These are phyloP conservation scores for Paxillus rubicundulus DNA, from an alignment of 768 basidiomycete species.

Conservation along the genomic window DNA sequence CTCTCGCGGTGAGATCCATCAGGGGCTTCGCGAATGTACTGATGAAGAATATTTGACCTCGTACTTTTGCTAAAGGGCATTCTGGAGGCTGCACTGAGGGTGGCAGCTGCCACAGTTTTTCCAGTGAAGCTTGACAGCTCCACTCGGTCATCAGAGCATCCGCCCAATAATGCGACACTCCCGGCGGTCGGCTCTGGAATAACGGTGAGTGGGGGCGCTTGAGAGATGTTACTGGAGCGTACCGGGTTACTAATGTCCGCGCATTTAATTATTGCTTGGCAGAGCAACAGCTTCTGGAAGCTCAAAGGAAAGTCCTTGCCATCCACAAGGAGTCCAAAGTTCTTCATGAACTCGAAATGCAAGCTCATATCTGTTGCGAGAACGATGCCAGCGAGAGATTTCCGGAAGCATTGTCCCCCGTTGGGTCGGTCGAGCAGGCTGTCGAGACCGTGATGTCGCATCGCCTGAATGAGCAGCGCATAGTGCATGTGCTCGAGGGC, in stretches of 20 bases:
- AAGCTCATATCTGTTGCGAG: conserved; percentile 95
- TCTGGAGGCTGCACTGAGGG: conserved; percentile 48
- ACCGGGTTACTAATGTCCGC: conserved; percentile 99
- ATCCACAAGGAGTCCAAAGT: conserved; percentile 51
- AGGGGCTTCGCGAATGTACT: conserved; percentile 79
- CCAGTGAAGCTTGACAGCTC: conserved; percentile 85
- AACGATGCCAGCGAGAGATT: conserved; percentile 75
- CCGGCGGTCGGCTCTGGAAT: conserved; percentile 80
- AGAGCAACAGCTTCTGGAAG: conserved; percentile 65
- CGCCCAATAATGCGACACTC: conserved; percentile 93
- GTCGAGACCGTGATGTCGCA: conserved; percentile 77
- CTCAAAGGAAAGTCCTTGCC: conserved; percentile 40
- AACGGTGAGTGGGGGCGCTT: conserved; percentile 6
- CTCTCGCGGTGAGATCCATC: conserved; percentile 68
- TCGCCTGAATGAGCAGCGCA: conserved; percentile 71
- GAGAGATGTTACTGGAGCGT: conserved; percentile 33
- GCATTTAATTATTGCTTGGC: conserved; percentile 93
- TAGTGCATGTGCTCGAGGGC: conserved; percentile 93
- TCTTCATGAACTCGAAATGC: conserved; percentile 79
- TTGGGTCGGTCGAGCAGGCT: conserved; percentile 58
- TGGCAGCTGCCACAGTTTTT: conserved; percentile 72
- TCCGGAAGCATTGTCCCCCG: conserved; percentile 53
- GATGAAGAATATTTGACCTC: conserved; percentile 88
- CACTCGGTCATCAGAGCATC: conserved; percentile 86
- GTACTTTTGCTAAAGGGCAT: conserved; percentile 62